A percentile compares a stretch with the other conserved stretches of the same genome.
phyloP scores from a whole-genome alignment of 257 asterid species.

The Solanum appendiculatum region DNA sequence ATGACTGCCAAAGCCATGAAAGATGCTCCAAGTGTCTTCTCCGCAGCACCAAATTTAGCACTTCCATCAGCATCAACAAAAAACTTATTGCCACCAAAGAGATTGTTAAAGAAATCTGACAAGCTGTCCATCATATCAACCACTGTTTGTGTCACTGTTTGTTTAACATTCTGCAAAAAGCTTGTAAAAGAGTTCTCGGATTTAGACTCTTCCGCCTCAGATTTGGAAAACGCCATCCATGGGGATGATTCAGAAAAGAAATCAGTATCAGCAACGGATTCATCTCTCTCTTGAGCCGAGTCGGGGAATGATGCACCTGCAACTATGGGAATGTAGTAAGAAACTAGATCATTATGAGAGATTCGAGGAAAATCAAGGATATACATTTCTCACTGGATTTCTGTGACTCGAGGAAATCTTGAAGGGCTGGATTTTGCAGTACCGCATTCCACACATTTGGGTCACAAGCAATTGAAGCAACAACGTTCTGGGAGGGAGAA shows the following conservation, averaged over 20 bases:
- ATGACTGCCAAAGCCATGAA: constrained; percentile 59
- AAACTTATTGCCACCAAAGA: constrained; percentile 36
- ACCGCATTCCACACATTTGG: constrained; percentile 1
- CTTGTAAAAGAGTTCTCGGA: constrained; percentile 5
- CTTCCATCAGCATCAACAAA: constrained; percentile 19
- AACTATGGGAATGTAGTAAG: not conserved
- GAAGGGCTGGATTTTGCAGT: not conserved
- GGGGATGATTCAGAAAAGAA: constrained; percentile 1
- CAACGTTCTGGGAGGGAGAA: not conserved
- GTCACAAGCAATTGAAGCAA: constrained; percentile 16
- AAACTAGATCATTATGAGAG: not conserved
- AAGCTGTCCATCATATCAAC: constrained; percentile 52
- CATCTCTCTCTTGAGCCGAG: not conserved
- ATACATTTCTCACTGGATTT: not conserved
- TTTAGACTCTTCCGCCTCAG: constrained; percentile 1
- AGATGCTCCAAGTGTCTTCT: constrained; percentile 32
- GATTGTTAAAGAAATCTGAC: constrained; percentile 42
- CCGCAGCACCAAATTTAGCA: constrained; percentile 12
- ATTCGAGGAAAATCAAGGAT: not conserved
- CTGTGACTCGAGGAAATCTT: not conserved
- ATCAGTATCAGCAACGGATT: constrained; percentile 7
- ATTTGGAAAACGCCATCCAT: not conserved
- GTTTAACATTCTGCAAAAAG: constrained; percentile 22
- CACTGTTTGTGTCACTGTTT: constrained; percentile 36
- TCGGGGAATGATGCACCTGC: not conserved